Conservation (phyloP, 2,329 filamentous ascomycete genomes). For the Pseudocercospora musae region DNA sequence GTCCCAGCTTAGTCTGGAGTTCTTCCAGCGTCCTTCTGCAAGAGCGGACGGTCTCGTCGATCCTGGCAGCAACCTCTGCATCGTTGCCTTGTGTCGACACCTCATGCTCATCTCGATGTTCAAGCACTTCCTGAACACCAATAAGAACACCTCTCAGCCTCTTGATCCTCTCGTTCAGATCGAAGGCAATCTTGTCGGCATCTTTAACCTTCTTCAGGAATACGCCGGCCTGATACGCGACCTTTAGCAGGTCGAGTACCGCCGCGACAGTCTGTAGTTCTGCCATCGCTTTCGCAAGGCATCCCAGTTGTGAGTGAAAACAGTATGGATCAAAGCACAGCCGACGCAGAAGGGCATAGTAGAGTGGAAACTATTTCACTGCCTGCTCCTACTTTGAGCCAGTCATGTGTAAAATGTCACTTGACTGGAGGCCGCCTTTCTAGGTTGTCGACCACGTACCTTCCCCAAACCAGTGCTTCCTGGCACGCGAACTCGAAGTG, state of each 20-base stretch:
- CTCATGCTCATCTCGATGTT: conserved; percentile 9
- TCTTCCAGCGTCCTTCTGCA: conserved; percentile 10
- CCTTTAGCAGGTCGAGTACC: conserved; percentile 18
- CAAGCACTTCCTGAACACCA: conserved; percentile 15
- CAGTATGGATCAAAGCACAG: neutral
- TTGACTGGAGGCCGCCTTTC: neutral
- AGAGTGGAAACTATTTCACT: neutral
- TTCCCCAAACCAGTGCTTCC: neutral
- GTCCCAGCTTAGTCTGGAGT: conserved; percentile 8
- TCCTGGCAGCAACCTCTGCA: conserved; percentile 7
- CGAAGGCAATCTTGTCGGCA: conserved; percentile 24
- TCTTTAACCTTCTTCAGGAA: conserved; percentile 24
- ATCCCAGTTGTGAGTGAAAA: neutral
- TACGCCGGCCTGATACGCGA: conserved; percentile 15
- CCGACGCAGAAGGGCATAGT: neutral
- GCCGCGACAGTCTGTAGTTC: conserved; percentile 22
- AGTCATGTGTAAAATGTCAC: neutral
- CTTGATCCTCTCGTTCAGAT: conserved; percentile 15
- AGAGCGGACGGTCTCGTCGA: conserved; percentile 12
- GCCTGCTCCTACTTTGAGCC: neutral
- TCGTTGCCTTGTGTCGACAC: conserved; percentile 1
- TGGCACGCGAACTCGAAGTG: neutral
- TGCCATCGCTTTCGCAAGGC: conserved; percentile 8
- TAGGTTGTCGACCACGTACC: neutral
- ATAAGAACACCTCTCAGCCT: conserved; percentile 19